Evolutionary conservation across 495 filamentous ascomycete genomes (phyloP), one percentile per base, ranked within the genome.

Genomic region (Lophiostoma macrostomum): DNA sequence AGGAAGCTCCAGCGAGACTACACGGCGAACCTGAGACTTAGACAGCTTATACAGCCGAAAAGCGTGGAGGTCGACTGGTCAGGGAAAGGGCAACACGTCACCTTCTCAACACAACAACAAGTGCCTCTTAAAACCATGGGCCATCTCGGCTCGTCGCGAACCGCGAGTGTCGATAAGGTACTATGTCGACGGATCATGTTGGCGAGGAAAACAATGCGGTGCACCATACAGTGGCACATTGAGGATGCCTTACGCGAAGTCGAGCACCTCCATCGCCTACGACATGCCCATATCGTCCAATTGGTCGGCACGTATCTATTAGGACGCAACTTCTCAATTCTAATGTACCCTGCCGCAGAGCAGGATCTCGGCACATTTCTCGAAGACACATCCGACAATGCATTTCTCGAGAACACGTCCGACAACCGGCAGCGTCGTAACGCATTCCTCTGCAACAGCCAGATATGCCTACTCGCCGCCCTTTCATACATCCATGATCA

Each of bases 261-360:
- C 1, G 28, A 59, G 29, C 50, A 58, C 22, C 36, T 60, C 8
- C 54, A 59, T 3, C 49, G 47, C n/a, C 24, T 59, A 5, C 25
- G 49, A 8, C 60, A 60, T 35, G 28, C 36, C 22, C 59, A 58
- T 45, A 58, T 62, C 18, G 41, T 62, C 27, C 53, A 51, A 24
- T 22, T 63, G 5, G 44, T 63, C 1, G 55, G 60, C n/a, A 29
- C 40, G 5, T 62, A 58, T 30, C 18, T 45, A n/a, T 37, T 39
- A 37, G 36, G 36, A 3, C 24, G 36, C 1, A 44, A 25, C 2
- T 48, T 59, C 14, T 48, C 56, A 2, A 60, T 63, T 16, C 27
- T 63, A 7, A 23, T 63, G 24, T 63, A 63, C 24, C 56, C 60
- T 10, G 56, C 35, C 2, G 56, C 60, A 4, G 50, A 60, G 12